Evolutionary conservation across 179 eudicot species (phyloP).

Genomic region (Spinacia oleracea): DNA sequence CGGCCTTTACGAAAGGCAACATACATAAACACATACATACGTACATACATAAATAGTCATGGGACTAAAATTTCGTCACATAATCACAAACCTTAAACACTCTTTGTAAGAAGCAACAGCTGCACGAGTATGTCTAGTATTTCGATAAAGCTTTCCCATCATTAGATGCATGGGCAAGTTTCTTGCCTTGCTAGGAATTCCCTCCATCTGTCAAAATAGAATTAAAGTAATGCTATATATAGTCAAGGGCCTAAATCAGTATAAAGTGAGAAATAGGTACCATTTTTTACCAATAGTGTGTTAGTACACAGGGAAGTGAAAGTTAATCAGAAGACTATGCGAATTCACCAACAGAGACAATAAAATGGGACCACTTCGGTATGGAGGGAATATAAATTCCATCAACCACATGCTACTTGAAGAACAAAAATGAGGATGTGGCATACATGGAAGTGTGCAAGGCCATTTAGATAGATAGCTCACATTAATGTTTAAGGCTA

Average conservation of each 20-base stretch:
- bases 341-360: not conserved
- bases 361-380: not conserved
- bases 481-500: not conserved
- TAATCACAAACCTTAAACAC: conserved; percentile 73
- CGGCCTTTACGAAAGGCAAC: not conserved
- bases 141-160: conserved; percentile 91
- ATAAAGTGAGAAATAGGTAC: not conserved
- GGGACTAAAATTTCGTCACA: not conserved
- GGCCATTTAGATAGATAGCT: not conserved
- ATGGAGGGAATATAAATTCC: not conserved
- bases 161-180: conserved; percentile 77
- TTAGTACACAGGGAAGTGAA: not conserved
- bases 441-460: not conserved
- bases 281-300: not conserved
- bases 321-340: not conserved
- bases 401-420: not conserved
- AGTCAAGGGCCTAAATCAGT: not conserved
- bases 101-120: conserved; percentile 86
- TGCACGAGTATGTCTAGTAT: conserved; percentile 74
- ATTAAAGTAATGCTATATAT: not conserved
- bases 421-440: conserved; percentile 6
- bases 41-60: not conserved
- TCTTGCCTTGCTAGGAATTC: conserved; percentile 76
- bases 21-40: no score
- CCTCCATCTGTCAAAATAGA: conserved; percentile 68